phyloP scores from a whole-genome alignment of 441 rosid genomes.

The Gossypium laxum region DNA sequence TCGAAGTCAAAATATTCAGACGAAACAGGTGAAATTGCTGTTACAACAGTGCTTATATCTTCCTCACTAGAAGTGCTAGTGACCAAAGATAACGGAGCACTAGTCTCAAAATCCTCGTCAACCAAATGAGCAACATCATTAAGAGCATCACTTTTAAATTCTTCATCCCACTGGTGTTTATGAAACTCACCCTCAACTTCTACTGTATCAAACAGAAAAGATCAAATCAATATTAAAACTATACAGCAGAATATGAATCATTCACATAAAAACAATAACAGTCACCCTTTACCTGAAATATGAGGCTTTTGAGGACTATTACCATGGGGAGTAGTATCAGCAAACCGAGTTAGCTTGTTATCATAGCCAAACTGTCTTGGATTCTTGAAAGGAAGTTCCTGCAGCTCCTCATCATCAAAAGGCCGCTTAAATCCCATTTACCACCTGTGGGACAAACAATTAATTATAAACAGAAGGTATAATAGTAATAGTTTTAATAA shows the following conservation, averaged over 20 bases:
- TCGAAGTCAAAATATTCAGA: slow-evolving; percentile 31
- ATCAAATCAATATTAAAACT: slow-evolving; percentile 1
- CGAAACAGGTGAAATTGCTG: slow-evolving; percentile 21
- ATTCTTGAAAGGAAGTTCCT: slow-evolving; percentile 28
- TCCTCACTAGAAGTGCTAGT: slow-evolving; percentile 25
- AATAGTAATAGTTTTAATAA: not conserved
- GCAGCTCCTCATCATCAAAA: slow-evolving; percentile 21
- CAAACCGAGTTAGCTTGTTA: slow-evolving; percentile 15
- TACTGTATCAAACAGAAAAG: slow-evolving; percentile 23
- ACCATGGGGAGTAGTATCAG: not conserved
- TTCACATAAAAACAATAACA: not conserved
- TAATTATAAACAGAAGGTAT: not conserved
- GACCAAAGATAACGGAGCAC: slow-evolving; percentile 14
- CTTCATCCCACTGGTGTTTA: slow-evolving; percentile 18
- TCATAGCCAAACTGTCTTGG: slow-evolving; percentile 24
- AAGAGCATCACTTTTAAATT: slow-evolving; percentile 8
- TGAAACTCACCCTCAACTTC: slow-evolving; percentile 25
- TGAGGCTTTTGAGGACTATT: slow-evolving; percentile 4
- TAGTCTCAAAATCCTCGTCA: slow-evolving; percentile 23
- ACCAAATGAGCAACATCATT: slow-evolving; percentile 22
- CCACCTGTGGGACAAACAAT: slow-evolving; percentile 8
- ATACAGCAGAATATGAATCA: not conserved
- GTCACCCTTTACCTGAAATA: slow-evolving; percentile 22
- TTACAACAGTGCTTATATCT: slow-evolving; percentile 20
- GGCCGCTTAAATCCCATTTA: slow-evolving; percentile 37